phyloP scores from a whole-genome alignment of 2,329 filamentous ascomycete genomes.

The Aspergillus floridensis region DNA sequence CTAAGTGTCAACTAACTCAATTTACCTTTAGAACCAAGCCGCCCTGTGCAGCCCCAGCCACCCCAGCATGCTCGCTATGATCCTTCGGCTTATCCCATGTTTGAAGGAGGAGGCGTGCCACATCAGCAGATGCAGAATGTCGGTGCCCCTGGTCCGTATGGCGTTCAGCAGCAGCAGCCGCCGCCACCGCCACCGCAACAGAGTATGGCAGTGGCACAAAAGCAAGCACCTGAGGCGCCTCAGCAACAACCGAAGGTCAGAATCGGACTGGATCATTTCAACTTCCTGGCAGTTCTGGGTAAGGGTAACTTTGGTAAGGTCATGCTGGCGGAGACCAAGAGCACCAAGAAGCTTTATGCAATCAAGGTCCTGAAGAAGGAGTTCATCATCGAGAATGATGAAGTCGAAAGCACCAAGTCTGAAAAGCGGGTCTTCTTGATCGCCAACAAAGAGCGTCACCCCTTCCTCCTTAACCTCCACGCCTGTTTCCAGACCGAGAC shows the following conservation, averaged over 20 bases:
- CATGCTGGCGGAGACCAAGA: slow-evolving; percentile 98
- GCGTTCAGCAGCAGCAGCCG: slow-evolving; percentile 13
- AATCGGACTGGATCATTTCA: slow-evolving; percentile 97
- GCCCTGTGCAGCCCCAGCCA: slow-evolving; percentile 43
- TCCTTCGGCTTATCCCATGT: slow-evolving; percentile 41
- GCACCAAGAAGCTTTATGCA: slow-evolving; percentile 84
- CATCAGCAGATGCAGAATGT: slow-evolving; percentile 29
- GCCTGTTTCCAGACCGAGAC: slow-evolving; percentile 99
- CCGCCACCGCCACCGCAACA: slow-evolving; percentile 23
- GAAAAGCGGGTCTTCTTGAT: slow-evolving; percentile 97
- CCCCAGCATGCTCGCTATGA: slow-evolving; percentile 49
- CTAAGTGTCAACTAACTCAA: background rate
- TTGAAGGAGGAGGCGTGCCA: slow-evolving; percentile 30
- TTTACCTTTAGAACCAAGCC: slow-evolving; percentile 32
- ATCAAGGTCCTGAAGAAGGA: slow-evolving; percentile 99
- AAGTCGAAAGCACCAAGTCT: slow-evolving; percentile 95
- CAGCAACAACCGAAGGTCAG: slow-evolving; percentile 51
- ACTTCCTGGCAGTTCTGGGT: slow-evolving; percentile 94
- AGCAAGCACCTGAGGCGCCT: slow-evolving; percentile 27
- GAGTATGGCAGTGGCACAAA: slow-evolving; percentile 21
- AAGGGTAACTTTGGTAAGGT: slow-evolving; percentile 99
- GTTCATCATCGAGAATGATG: slow-evolving; percentile 99
- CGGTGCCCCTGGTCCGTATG: slow-evolving; percentile 21
- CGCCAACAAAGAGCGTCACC: slow-evolving; percentile 94
- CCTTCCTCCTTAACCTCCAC: slow-evolving; percentile 91